Percentiles rank a stretch among this genome's conserved stretches.
Evolutionary conservation across 202 grass and related monocot genomes (phyloP).

Genomic region (Zizania palustris): DNA sequence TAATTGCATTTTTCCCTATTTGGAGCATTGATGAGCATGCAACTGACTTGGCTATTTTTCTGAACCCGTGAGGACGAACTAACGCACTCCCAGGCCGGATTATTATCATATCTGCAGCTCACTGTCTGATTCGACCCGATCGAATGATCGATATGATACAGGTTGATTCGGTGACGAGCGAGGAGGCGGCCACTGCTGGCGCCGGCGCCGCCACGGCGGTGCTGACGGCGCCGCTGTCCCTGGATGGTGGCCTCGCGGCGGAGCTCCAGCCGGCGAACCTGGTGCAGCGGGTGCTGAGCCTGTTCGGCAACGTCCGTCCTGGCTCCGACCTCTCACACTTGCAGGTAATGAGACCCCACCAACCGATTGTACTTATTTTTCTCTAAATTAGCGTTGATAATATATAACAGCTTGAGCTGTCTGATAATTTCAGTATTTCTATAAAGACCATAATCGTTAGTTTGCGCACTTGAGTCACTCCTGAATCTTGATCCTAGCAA

Average conservation of each 20-base stretch:
- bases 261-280: constrained; percentile 69
- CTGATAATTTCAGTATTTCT: too few species aligned
- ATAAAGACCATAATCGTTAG: too few species aligned
- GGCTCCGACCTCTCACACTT: constrained; percentile 87
- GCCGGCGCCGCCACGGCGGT: constrained; percentile 19
- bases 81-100: neutral
- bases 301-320: constrained; percentile 74
- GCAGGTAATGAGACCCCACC: constrained; percentile 55
- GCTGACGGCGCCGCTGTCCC: constrained; percentile 70
- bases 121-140: neutral
- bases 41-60: neutral
- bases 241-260: constrained; percentile 72
- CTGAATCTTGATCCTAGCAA: constrained; percentile 10
- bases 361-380: neutral
- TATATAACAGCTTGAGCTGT: too few species aligned
- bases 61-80: neutral
- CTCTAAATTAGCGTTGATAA: too few species aligned
- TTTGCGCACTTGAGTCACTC: neutral
- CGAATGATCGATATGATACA: neutral
- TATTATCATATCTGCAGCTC: neutral
- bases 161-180: constrained; percentile 36
- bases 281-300: constrained; percentile 66
- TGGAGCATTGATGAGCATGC: neutral
- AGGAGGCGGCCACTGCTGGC: constrained; percentile 13
- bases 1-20: neutral